Evolutionary conservation across 2,329 filamentous ascomycete genomes (phyloP).

Genomic region (Achaetomium macrosporum): DNA sequence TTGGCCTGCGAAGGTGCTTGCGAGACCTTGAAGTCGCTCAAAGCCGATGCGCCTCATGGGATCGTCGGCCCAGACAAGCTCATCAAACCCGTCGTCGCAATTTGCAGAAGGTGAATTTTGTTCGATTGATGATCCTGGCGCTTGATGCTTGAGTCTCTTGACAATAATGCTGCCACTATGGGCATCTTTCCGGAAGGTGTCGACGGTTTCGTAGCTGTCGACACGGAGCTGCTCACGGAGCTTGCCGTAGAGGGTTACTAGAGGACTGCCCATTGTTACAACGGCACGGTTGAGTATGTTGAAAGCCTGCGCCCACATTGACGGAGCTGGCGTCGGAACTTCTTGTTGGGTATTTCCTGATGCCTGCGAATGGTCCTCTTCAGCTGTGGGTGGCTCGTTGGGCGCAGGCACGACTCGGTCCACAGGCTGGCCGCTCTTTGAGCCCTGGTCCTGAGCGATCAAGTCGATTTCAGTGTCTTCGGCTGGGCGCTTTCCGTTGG

Average conservation of each 20-base stretch:
- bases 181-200: conserved; percentile 12
- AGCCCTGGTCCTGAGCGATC: conserved; percentile 12
- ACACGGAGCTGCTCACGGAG: conserved; percentile 8
- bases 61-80: conserved; percentile 24
- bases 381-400: background rate
- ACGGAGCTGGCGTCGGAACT: background rate
- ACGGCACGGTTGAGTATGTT: conserved; percentile 11
- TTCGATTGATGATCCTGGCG: conserved; percentile 1
- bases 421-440: conserved; percentile 2
- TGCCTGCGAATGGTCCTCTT: background rate
- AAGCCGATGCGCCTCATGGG: conserved; percentile 22
- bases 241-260: conserved; percentile 12
- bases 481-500: conserved; percentile 23
- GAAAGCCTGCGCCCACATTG: conserved; percentile 17
- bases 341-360: background rate
- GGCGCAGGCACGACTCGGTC: conserved; percentile 10
- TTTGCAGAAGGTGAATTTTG: background rate
- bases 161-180: conserved; percentile 16
- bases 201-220: conserved; percentile 17
- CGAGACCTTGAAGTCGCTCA: conserved; percentile 16
- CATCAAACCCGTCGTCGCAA: conserved; percentile 18
- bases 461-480: conserved; percentile 21
- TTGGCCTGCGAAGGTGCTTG: conserved; percentile 14
- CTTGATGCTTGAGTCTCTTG: conserved; percentile 25
- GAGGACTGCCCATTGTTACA: conserved; percentile 18